A percentile compares a stretch with the other conserved stretches of the same genome.
phyloP scores from a whole-genome alignment of 495 filamentous ascomycete species.

The Tuber aestivum region DNA sequence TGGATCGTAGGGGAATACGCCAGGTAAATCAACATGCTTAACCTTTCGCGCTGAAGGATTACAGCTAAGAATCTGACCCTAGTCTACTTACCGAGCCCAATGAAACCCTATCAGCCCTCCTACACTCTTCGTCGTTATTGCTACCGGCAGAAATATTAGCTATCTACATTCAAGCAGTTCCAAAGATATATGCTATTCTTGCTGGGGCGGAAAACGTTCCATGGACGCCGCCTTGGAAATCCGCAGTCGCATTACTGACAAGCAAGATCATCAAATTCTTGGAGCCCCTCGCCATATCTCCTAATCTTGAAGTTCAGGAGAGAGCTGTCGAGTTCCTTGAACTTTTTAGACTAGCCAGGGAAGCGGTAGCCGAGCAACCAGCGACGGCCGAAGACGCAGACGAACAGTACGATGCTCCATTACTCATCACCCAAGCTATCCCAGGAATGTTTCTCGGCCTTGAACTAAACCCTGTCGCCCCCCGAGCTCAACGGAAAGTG shows the following conservation, averaged over 20 bases:
- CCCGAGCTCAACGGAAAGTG: conserved; percentile 77
- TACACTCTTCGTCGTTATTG: conserved; percentile 58
- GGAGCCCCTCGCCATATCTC: conserved; percentile 69
- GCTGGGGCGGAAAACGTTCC: conserved; percentile 51
- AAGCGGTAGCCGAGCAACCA: conserved; percentile 64
- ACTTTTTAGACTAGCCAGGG: conserved; percentile 72
- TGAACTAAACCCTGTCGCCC: conserved; percentile 86
- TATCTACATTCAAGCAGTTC: conserved; percentile 75
- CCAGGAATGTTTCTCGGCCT: conserved; percentile 76
- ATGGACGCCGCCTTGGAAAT: conserved; percentile 63
- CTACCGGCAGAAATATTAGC: conserved; percentile 62
- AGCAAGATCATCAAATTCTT: conserved; percentile 73
- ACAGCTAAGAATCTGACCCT: conserved; percentile 1
- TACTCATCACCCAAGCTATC: conserved; percentile 79
- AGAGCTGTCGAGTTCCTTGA: conserved; percentile 87
- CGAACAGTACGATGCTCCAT: conserved; percentile 59
- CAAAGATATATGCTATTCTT: conserved; percentile 72
- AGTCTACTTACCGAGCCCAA: conserved; percentile 55
- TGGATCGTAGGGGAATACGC: conserved; percentile 90
- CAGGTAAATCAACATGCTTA: conserved; percentile 42
- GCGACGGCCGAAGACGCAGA: conserved; percentile 48
- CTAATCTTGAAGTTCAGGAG: conserved; percentile 92
- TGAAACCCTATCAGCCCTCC: conserved; percentile 62
- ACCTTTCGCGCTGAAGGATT: neutral
- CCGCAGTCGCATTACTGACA: conserved; percentile 66